Base-by-base conservation (phyloP, 169 alveolate genomes). In the Neospora caninum region DNA sequence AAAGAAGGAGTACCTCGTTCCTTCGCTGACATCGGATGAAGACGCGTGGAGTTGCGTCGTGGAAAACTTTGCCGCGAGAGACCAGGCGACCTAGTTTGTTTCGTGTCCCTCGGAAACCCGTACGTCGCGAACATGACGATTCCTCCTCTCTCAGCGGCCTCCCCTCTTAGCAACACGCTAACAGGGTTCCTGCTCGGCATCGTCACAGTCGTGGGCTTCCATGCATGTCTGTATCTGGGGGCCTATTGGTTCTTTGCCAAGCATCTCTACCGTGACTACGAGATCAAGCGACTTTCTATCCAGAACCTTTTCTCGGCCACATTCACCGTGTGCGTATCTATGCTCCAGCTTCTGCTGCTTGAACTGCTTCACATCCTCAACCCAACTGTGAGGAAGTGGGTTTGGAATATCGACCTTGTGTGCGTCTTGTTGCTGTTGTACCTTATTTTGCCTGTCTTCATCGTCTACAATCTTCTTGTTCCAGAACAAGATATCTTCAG, bases 321-420 rank as follows among this genome's bases (percentile, higher is more conserved):
- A 36, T 93, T 93, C 82, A 93, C 95, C 0, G 92, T 80, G 13
- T 93, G 93, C 82, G 93, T 93, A 13, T 53, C 88, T n/a, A 93
- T 93, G 95, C 93, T 93, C 36, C 95, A 93, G 88, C 87, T 93
- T 31, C 73, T 93, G 80, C 80, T 93, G 88, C 92, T 93, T 49
- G 95, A 93, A 88, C 95, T 93, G 83, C 87, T 93, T 67, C 93
- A 93, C 39, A 31, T 93, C 34, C 80, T 93, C 88, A 49, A 93
- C 64, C 93, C 92, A 16, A 53, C 42, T 31, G 18, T 93, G 38
- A 92, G 95, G 41, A 91, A 89, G 43, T 83, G 38, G 45, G 89
- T 93, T 45, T 93, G 95, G 95, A 67, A 70, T 58, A 36, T 82
- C 54, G 95, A 93, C 89, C 82, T 93, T 4, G 36, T 93, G 36